Base-by-base conservation (phyloP, 1,139 yeast species). In the Lodderomyces theae region DNA sequence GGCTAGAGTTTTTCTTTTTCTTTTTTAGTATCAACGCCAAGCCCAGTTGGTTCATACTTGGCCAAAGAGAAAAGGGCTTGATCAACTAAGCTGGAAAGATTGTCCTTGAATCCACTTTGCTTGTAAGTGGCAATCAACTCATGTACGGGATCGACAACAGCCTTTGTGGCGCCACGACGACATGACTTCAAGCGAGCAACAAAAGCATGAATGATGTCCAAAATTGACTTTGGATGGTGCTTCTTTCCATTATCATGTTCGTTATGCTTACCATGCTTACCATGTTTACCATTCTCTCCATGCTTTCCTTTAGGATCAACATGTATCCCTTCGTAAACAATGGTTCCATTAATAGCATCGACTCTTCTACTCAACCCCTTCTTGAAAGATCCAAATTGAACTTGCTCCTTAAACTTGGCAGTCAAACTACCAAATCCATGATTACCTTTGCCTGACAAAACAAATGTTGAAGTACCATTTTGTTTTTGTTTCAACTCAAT, bases 391-490 rank as follows among this genome's bases (percentile, higher is more conserved):
- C 45, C 43, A 44, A 45, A 44, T 10, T 49, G 50, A 13, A 66
- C 56, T 3, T 58, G 57, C 3, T 59, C 57, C 41, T 57, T 63
- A 57, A 65, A 76, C 44, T 66, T 66, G 13, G 79, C 65, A 2
- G 49, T 51, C 34, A 63, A 53, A 2, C 61, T 49, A 2, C 82
- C 85, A 34, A 52, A 48, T 0, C 85, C 86, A 50, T 68, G 64
- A 50, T 79, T 79, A 1, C 83, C 82, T 8, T 51, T 44, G 11
- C 76, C 70, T 2, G 77, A 57, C 3, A 77, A 42, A 2, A 67
- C 60, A 48, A 63, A 79, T 5, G 49, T 48, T 0, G 85, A 77
- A 1, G 77, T 64, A 25, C 85, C 86, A 44, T 63, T 59, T 48
- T 69, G 74, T 4, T 39, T 41, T 13, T 54, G 40, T n/a, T 44